phyloP scores from a whole-genome alignment of 2,329 filamentous ascomycete genomes.

The Epichloe coenophiala region DNA sequence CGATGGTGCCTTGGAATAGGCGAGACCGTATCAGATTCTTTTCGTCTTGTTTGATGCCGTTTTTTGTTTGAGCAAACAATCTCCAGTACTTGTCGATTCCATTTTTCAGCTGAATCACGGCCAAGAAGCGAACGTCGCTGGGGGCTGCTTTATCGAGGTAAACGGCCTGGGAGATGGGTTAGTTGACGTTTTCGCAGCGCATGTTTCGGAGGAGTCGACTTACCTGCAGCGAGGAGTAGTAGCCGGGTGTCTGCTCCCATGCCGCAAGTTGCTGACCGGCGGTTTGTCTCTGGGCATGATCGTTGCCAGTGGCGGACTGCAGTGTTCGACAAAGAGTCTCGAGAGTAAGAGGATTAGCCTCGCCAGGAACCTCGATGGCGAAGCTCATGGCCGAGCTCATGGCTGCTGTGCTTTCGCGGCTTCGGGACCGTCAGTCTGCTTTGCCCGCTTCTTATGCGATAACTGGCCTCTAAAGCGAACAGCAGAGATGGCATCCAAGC shows the following conservation, averaged over 20 bases:
- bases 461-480: background rate
- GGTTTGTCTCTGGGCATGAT: conserved; percentile 50
- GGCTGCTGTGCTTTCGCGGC: conserved; percentile 7
- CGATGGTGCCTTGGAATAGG: conserved; percentile 62
- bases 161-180: conserved; percentile 40
- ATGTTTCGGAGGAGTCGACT: conserved; percentile 2
- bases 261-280: conserved; percentile 56
- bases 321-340: conserved; percentile 52
- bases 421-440: background rate
- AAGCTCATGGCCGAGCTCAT: conserved; percentile 56
- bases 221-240: conserved; percentile 58
- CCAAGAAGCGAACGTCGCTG: conserved; percentile 68
- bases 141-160: conserved; percentile 72
- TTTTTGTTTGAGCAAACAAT: conserved; percentile 37
- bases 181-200: background rate
- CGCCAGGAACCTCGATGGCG: conserved; percentile 66
- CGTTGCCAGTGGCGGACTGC: conserved; percentile 47
- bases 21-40: conserved; percentile 64
- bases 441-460: background rate
- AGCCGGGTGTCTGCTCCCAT: conserved; percentile 56
- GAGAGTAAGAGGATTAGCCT: conserved; percentile 57
- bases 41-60: conserved; percentile 59
- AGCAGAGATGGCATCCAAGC: background rate
- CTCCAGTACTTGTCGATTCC: conserved; percentile 94
- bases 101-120: conserved; percentile 91